These are phyloP conservation scores for Calonectria pteridis DNA, from an alignment of 2,329 filamentous ascomycete species.

Conservation along the genomic window DNA sequence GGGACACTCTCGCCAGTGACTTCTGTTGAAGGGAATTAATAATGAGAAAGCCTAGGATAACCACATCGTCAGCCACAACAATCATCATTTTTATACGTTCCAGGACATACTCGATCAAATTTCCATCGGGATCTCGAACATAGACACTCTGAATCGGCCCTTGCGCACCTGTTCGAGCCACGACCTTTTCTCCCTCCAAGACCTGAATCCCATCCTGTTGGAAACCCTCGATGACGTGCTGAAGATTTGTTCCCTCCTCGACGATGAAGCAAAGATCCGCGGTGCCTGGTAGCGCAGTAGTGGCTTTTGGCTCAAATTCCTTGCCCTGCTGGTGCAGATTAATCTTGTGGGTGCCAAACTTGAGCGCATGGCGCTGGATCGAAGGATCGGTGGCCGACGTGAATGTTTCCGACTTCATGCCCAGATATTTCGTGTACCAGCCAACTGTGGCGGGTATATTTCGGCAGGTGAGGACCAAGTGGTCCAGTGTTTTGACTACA, in stretches of 20 bases:
- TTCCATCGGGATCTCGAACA: slow-evolving; percentile 71
- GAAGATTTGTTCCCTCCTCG: slow-evolving; percentile 58
- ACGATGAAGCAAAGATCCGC: slow-evolving; percentile 72
- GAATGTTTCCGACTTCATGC: slow-evolving; percentile 64
- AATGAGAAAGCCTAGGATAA: background rate
- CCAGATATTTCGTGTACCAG: slow-evolving; percentile 68
- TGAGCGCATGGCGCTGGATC: slow-evolving; percentile 61
- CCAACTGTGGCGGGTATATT: slow-evolving; percentile 61
- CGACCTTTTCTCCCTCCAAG: slow-evolving; percentile 63
- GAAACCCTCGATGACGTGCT: slow-evolving; percentile 57
- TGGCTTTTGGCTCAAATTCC: slow-evolving; percentile 72
- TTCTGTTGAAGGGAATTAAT: background rate
- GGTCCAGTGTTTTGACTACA: slow-evolving; percentile 64
- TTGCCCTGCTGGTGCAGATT: slow-evolving; percentile 70
- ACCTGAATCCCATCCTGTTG: slow-evolving; percentile 60
- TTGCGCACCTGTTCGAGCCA: slow-evolving; percentile 67
- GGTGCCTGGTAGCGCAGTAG: slow-evolving; percentile 65
- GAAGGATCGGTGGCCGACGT: slow-evolving; percentile 53
- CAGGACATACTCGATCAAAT: slow-evolving; percentile 68
- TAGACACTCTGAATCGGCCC: slow-evolving; percentile 70
- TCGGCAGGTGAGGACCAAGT: slow-evolving; percentile 70
- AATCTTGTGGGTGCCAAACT: slow-evolving; percentile 71
- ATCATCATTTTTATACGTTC: background rate
- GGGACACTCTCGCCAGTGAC: background rate
- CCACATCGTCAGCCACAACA: background rate